Evolutionary conservation across 2,329 filamentous ascomycete species (phyloP).

Genomic region (Colletotrichum melonis): DNA sequence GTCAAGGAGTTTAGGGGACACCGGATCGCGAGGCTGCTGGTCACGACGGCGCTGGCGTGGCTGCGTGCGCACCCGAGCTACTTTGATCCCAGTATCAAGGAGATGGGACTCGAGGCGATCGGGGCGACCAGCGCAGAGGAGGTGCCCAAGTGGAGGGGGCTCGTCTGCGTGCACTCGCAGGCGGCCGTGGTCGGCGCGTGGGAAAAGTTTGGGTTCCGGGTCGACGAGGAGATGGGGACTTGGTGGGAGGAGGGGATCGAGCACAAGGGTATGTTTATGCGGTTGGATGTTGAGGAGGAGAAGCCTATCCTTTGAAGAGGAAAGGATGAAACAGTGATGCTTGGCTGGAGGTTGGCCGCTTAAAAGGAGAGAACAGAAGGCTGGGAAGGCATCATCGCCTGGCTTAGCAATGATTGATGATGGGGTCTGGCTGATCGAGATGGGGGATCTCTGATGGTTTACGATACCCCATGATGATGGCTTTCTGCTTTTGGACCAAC

Average conservation of each 20-base stretch:
- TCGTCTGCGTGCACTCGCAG: conserved; percentile 86
- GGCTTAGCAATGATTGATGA: neutral
- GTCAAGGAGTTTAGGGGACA: conserved; percentile 72
- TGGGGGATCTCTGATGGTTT: neutral
- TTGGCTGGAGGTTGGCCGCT: neutral
- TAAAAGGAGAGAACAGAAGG: neutral
- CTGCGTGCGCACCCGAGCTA: conserved; percentile 68
- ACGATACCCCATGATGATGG: conserved; percentile 1
- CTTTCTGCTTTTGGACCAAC: neutral
- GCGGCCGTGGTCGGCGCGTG: conserved; percentile 73
- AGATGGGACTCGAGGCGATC: conserved; percentile 56
- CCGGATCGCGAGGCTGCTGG: conserved; percentile 73
- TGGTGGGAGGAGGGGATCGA: conserved; percentile 89
- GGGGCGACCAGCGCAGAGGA: conserved; percentile 51
- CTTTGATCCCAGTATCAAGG: conserved; percentile 63
- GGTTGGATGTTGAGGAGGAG: conserved; percentile 50
- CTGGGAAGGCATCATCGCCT: neutral
- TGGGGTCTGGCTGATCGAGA: neutral
- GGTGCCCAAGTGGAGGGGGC: conserved; percentile 64
- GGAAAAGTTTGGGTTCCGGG: conserved; percentile 76
- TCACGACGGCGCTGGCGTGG: conserved; percentile 77
- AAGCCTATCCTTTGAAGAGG: neutral
- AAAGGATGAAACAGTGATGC: neutral
- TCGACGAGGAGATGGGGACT: conserved; percentile 77
- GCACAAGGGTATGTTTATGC: conserved; percentile 84